Evolutionary conservation across 2,329 filamentous ascomycete genomes (phyloP).

Genomic region (Immersiporthe knoxdaviesiana): DNA sequence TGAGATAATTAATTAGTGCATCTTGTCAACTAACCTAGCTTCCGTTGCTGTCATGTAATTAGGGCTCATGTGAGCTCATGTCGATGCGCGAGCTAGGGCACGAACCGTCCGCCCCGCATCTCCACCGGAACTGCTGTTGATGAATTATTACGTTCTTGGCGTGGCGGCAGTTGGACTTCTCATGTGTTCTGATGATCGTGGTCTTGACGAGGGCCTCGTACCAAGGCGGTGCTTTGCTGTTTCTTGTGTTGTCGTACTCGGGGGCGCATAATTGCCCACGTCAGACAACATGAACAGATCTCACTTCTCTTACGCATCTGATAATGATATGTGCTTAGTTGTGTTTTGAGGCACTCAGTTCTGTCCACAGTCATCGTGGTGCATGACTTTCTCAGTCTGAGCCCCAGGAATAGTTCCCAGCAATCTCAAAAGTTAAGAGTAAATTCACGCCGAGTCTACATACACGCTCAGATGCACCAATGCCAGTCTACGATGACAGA

Average conservation of each 20-base stretch:
- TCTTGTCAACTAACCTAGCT: neutral
- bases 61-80: no score
- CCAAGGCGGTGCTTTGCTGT: neutral
- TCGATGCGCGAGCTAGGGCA: neutral
- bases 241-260: neutral
- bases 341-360: no score
- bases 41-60: neutral
- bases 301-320: neutral
- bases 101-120: neutral
- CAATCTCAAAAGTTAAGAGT: no score
- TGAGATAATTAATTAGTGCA: neutral
- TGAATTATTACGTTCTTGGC: neutral
- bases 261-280: neutral
- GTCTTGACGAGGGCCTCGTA: no score
- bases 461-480: no score
- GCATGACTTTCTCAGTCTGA: neutral
- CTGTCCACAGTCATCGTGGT: neutral
- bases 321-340: neutral
- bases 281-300: neutral
- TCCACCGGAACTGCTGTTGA: neutral
- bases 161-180: neutral
- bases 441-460: no score
- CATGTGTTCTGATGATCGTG: neutral
- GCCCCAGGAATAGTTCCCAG: neutral
- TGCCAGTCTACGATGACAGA: no score